Percentiles rank a stretch among this genome's conserved stretches.
phyloP scores from a whole-genome alignment of 352 stramenopile genomes.

The Phytophthora aleatoria region DNA sequence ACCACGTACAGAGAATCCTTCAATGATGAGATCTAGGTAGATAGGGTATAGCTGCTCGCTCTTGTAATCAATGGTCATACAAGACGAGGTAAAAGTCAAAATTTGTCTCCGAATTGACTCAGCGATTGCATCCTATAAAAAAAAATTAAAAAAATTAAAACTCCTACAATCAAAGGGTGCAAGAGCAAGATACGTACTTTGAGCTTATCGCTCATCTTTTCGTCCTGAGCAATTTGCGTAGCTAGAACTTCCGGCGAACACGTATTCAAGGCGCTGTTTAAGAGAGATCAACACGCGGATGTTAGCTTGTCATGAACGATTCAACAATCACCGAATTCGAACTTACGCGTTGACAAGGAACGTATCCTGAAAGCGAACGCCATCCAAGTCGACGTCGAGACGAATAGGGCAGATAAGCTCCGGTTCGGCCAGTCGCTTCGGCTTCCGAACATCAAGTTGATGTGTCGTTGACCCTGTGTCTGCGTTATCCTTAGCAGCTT shows the following conservation, averaged over 20 bases:
- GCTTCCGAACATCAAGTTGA: constrained; percentile 28
- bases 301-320: constrained; percentile 4
- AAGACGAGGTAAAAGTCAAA: constrained; percentile 56
- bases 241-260: constrained; percentile 62
- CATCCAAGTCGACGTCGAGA: constrained; percentile 78
- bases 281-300: neutral
- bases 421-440: constrained; percentile 12
- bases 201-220: constrained; percentile 55
- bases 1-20: constrained; percentile 58
- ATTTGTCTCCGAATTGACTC: constrained; percentile 79
- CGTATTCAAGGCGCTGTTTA: constrained; percentile 27
- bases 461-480: constrained; percentile 15
- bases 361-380: constrained; percentile 78
- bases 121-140: constrained; percentile 56
- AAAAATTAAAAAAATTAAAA: constrained; percentile 7
- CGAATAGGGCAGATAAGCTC: constrained; percentile 78
- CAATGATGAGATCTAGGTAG: constrained; percentile 73
- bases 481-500: neutral
- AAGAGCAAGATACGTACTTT: constrained; percentile 29
- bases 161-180: neutral
- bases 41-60: constrained; percentile 61
- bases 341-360: constrained; percentile 70
- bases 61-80: constrained; percentile 27
- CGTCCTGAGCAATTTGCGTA: constrained; percentile 61
- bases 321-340: neutral